These are phyloP conservation scores for Globisporangium cederbergense DNA, from an alignment of 352 stramenopile species.

Conservation along the genomic window DNA sequence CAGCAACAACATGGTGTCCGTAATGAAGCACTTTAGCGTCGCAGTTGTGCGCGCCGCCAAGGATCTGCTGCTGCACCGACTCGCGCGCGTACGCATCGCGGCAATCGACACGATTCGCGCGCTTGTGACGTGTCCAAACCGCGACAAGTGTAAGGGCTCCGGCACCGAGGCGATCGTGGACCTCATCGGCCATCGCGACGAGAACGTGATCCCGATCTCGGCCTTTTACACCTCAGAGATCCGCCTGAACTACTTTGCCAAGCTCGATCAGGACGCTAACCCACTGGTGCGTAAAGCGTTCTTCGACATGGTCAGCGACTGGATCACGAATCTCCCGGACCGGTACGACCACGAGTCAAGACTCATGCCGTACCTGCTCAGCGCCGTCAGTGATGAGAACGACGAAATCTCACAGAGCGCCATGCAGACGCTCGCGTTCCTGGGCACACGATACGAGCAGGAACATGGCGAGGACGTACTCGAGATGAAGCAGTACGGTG, in stretches of 20 bases:
- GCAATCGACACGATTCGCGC: slow-evolving; percentile 78
- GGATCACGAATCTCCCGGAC: slow-evolving; percentile 90
- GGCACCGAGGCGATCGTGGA: slow-evolving; percentile 93
- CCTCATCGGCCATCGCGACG: slow-evolving; percentile 92
- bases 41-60: slow-evolving; percentile 83
- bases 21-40: slow-evolving; percentile 93
- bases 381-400: slow-evolving; percentile 76
- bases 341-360: slow-evolving; percentile 93
- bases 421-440: slow-evolving; percentile 66
- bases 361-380: slow-evolving; percentile 93
- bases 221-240: slow-evolving; percentile 92
- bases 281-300: slow-evolving; percentile 75
- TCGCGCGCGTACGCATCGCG: slow-evolving; percentile 86
- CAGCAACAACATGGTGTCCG: slow-evolving; percentile 78
- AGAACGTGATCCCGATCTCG: slow-evolving; percentile 93
- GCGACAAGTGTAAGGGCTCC: slow-evolving; percentile 92
- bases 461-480: slow-evolving; percentile 85
- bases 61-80: slow-evolving; percentile 85
- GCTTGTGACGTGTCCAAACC: slow-evolving; percentile 83
- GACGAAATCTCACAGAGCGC: slow-evolving; percentile 42
- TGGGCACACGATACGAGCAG: slow-evolving; percentile 57
- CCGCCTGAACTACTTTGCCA: slow-evolving; percentile 92
- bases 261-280: slow-evolving; percentile 87
- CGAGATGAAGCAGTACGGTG: slow-evolving; percentile 93
- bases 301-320: slow-evolving; percentile 87